Evolutionary conservation across 164 flowering plant species (phyloP).

Genomic region (Aristolochia fimbriata): DNA sequence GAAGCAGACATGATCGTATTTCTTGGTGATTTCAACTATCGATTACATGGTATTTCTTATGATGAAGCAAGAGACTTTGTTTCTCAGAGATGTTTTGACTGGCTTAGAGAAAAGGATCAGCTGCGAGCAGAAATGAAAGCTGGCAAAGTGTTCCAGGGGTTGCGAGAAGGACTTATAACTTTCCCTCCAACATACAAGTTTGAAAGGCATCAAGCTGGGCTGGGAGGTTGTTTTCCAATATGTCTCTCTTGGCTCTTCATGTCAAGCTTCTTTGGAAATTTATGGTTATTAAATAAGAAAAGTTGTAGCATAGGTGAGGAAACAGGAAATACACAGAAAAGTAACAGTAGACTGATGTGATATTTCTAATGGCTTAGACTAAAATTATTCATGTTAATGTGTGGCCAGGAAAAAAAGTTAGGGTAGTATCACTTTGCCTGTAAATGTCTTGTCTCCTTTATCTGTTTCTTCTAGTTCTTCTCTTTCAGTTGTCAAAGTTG

Average conservation of each 20-base stretch:
- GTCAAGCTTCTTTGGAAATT: background rate
- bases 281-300: background rate
- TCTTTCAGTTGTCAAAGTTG: too few species aligned
- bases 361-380: too few species aligned
- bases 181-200: slow-evolving; percentile 99
- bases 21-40: slow-evolving; percentile 90
- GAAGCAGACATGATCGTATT: slow-evolving; percentile 92
- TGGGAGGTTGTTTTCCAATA: slow-evolving; percentile 53
- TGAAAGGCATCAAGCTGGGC: slow-evolving; percentile 70
- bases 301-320: background rate
- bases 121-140: slow-evolving; percentile 91
- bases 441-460: too few species aligned
- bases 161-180: slow-evolving; percentile 81
- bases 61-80: slow-evolving; percentile 97
- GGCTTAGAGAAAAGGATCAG: slow-evolving; percentile 98
- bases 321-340: too few species aligned
- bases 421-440: too few species aligned
- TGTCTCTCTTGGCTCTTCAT: background rate
- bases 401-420: too few species aligned
- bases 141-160: slow-evolving; percentile 94
- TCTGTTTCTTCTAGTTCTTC: too few species aligned
- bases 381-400: too few species aligned
- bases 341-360: too few species aligned
- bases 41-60: slow-evolving; percentile 88
- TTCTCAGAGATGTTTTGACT: slow-evolving; percentile 96